phyloP scores from a whole-genome alignment of 2,329 filamentous ascomycete species.

The Fusarium chaquense region DNA sequence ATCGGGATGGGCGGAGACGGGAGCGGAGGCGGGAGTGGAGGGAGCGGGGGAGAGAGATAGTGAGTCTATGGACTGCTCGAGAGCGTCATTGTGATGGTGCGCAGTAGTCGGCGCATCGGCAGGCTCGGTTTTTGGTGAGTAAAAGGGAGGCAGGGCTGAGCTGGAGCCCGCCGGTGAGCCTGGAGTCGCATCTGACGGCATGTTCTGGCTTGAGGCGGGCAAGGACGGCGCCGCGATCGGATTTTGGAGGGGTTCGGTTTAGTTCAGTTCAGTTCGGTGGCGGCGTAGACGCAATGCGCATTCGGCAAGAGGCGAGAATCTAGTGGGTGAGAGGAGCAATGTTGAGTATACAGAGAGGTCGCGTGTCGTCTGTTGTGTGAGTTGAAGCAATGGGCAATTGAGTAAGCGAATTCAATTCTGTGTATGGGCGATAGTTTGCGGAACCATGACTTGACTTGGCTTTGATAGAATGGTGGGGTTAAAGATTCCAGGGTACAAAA shows the following conservation, averaged over 20 bases:
- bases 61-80: constrained; percentile 50
- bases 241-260: constrained; percentile 32
- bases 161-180: constrained; percentile 51
- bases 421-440: constrained; percentile 45
- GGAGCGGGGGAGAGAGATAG: constrained; percentile 53
- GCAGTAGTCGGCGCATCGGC: constrained; percentile 40
- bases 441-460: constrained; percentile 37
- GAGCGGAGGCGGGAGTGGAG: constrained; percentile 31
- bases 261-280: constrained; percentile 26
- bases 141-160: constrained; percentile 60
- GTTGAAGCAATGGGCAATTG: constrained; percentile 25
- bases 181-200: constrained; percentile 48
- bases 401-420: constrained; percentile 27
- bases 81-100: constrained; percentile 29
- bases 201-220: constrained; percentile 43
- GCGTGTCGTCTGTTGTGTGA: constrained; percentile 14
- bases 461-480: constrained; percentile 43
- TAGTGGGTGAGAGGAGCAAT: neutral
- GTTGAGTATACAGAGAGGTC: constrained; percentile 8
- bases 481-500: constrained; percentile 32
- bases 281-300: constrained; percentile 31
- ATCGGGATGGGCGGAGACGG: constrained; percentile 28
- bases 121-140: constrained; percentile 56
- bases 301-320: constrained; percentile 7
- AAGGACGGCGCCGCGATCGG: constrained; percentile 42